Evolutionary conservation across 345 rosid genomes (phyloP), one percentile per base, ranked within the genome.

Genomic region (Crucihimalaya himalaica): DNA sequence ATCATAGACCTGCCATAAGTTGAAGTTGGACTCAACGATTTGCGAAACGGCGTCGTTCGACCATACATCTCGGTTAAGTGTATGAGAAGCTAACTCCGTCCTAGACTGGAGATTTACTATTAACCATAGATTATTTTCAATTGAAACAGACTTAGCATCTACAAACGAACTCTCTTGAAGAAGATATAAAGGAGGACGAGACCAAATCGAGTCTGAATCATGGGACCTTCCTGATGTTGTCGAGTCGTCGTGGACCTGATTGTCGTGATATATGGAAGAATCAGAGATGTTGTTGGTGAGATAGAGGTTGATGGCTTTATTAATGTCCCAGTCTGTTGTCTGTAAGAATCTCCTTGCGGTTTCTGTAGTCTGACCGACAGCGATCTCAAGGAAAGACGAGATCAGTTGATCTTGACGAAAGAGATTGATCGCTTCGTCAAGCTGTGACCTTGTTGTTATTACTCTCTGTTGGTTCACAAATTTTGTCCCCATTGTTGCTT

Each of bases 371-470:
- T 73, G 59, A 34, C 21, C 71, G 12, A 73, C 31, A 23, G 58
- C 65, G 66, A 73, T 57, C 23, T 73, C 71, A 13, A 64, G 64
- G 23, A 73, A 73, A 73, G 57, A 43, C 2, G 71, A 55, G 48
- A 73, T 55, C 0, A 55, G 40, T 64, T 52, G 54, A 52, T 72
- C 35, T 35, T 58, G 5, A 9, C 43, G 35, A 16, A 48, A 23
- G 57, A 59, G 19, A n/a, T n/a, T n/a, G 15, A 70, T 34, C n/a
- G 7, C 58, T 59, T 48, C 39, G 19, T 70, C 27, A 47, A 59
- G 48, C 15, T 25, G 8, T 12, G 4, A 1, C 4, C 8, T 61
- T 23, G 51, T 61, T 40, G 20, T 25, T 23, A 23, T 23, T 4
- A 23, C 32, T 20, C 3, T 37, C 18, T 4, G 11, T 20, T 39